phyloP scores from a whole-genome alignment of 228 moss, liverwort and hornwort genomes.

The Sphagnum fallax region DNA sequence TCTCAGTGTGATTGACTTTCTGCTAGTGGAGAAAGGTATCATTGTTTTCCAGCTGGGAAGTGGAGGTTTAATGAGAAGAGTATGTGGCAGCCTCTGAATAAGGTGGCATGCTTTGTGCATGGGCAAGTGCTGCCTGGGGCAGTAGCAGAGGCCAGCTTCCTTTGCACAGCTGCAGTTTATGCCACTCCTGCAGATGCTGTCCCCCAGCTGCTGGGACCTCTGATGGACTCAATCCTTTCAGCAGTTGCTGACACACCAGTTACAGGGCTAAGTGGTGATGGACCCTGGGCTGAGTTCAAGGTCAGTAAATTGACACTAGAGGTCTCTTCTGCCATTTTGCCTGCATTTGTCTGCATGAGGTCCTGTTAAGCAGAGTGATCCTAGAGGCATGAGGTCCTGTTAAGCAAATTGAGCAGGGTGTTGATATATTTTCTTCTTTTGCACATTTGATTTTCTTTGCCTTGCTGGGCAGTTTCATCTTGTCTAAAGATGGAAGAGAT shows the following conservation, averaged over 20 bases:
- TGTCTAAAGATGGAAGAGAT: too few relatives aligned
- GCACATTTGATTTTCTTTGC: too few relatives aligned
- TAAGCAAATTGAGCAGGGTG: too few relatives aligned
- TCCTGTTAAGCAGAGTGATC: too few relatives aligned
- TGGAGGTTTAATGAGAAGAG: neutral
- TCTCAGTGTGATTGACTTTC: too few relatives aligned
- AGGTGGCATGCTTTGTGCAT: slow-evolving; percentile 65
- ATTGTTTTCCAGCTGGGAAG: neutral
- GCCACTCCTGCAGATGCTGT: slow-evolving; percentile 48
- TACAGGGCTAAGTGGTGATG: slow-evolving; percentile 68
- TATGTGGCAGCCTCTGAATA: slow-evolving; percentile 50
- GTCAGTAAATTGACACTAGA: slow-evolving; percentile 13
- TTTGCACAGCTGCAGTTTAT: slow-evolving; percentile 60
- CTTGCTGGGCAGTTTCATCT: too few relatives aligned
- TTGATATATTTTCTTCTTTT: too few relatives aligned
- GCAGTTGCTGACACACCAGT: slow-evolving; percentile 65
- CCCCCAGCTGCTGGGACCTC: slow-evolving; percentile 41
- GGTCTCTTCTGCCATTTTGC: too few relatives aligned
- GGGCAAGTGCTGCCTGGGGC: slow-evolving; percentile 73
- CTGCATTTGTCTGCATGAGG: too few relatives aligned
- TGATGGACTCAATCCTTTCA: slow-evolving; percentile 60
- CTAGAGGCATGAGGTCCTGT: too few relatives aligned
- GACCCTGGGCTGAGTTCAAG: slow-evolving; percentile 62
- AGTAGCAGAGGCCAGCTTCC: slow-evolving; percentile 64
- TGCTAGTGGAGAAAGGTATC: too few relatives aligned